phyloP scores from a whole-genome alignment of 805 yeast species.

The Sugiyamaella qingdaonensis region DNA sequence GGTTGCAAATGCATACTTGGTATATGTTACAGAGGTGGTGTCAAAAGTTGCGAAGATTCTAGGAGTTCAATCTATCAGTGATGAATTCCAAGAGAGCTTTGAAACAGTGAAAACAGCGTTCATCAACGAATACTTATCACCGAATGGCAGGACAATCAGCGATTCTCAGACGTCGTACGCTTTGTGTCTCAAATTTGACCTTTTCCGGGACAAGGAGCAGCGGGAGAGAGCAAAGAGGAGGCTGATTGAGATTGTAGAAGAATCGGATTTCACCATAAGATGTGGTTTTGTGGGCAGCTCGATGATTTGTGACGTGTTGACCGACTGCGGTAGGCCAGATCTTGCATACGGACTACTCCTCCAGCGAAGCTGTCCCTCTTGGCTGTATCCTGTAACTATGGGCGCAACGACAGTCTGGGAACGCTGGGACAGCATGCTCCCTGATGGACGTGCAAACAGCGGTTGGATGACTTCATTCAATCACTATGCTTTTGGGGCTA shows the following conservation, averaged over 20 bases:
- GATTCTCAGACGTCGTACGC: constrained; percentile 30
- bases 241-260: constrained; percentile 19
- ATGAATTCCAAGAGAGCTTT: constrained; percentile 11
- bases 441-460: constrained; percentile 27
- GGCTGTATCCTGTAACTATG: constrained; percentile 30
- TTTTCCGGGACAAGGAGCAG: constrained; percentile 12
- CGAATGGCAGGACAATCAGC: constrained; percentile 20
- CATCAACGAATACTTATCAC: constrained; percentile 20
- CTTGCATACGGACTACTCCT: constrained; percentile 22
- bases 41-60: constrained; percentile 14
- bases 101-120: constrained; percentile 15
- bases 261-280: constrained; percentile 16
- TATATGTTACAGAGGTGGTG: constrained; percentile 16
- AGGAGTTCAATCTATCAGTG: not conserved
- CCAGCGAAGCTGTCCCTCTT: constrained; percentile 24
- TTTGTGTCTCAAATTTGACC: constrained; percentile 22
- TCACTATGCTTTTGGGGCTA: constrained; percentile 27
- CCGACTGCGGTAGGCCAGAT: constrained; percentile 20
- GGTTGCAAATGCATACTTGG: constrained; percentile 28
- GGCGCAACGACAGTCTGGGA: constrained; percentile 33
- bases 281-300: constrained; percentile 33
- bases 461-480: constrained; percentile 33
- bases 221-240: constrained; percentile 5
- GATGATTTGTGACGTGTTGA: constrained; percentile 25
- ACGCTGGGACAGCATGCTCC: constrained; percentile 31